Evolutionary conservation across 768 basidiomycete species (phyloP).

Genomic region (Lyophyllum decastes): DNA sequence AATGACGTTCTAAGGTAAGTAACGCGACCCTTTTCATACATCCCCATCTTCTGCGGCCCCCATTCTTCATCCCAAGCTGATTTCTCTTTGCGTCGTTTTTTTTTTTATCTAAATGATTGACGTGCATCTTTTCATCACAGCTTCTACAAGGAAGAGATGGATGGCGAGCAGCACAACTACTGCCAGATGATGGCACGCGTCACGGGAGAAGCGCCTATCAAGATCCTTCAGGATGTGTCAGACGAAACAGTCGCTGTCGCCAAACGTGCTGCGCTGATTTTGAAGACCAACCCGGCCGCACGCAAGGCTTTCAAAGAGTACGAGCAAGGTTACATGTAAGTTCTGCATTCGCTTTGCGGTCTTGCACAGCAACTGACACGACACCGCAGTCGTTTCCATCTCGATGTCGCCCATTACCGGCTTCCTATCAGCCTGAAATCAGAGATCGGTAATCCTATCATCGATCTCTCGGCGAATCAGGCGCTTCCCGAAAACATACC

Average conservation of each 20-base stretch:
- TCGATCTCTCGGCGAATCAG: not conserved
- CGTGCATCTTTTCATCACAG: not conserved
- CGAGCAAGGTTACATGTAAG: slow-evolving; percentile 10
- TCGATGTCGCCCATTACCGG: slow-evolving; percentile 10
- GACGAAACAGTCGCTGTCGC: slow-evolving; percentile 5
- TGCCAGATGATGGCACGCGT: slow-evolving; percentile 8
- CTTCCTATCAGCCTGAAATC: not conserved
- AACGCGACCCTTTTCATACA: too few relatives aligned
- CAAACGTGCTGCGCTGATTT: slow-evolving; percentile 4
- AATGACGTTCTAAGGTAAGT: slow-evolving; percentile 10
- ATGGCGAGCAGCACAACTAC: slow-evolving; percentile 13
- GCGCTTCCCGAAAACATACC: not conserved
- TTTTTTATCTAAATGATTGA: too few relatives aligned
- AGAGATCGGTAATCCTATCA: not conserved
- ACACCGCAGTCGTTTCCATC: slow-evolving; percentile 4
- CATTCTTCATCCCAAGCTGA: too few relatives aligned
- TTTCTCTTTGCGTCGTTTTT: too few relatives aligned
- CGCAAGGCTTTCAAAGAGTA: slow-evolving; percentile 9
- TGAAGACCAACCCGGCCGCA: slow-evolving; percentile 4
- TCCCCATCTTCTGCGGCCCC: too few relatives aligned
- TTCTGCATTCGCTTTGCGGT: not conserved
- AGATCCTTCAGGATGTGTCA: slow-evolving; percentile 11
- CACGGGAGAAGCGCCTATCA: slow-evolving; percentile 1
- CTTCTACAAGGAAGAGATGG: slow-evolving; percentile 14
- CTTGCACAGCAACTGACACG: not conserved